These are phyloP conservation scores for Claviceps pusilla DNA, from an alignment of 2,329 filamentous ascomycete species.

Conservation along the genomic window DNA sequence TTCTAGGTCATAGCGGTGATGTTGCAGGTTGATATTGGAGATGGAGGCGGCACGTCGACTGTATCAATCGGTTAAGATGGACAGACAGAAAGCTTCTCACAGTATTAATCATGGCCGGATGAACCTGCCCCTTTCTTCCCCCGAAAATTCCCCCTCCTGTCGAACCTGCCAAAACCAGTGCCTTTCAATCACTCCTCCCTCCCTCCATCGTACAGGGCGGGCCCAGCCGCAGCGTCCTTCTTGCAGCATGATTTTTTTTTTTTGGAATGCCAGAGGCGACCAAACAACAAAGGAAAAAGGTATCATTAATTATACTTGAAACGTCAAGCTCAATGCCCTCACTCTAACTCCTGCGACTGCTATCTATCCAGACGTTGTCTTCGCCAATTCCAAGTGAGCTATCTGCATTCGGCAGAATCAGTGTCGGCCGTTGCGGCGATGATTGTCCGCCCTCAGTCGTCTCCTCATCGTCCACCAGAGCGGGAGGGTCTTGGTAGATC, in stretches of 20 bases:
- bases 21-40: background rate
- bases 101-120: background rate
- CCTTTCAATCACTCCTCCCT: background rate
- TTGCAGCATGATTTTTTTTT: background rate
- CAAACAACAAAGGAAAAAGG: background rate
- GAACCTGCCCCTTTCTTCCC: background rate
- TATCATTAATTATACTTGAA: background rate
- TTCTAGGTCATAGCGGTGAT: background rate
- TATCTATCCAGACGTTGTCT: constrained; percentile 23
- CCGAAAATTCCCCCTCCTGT: background rate
- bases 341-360: constrained; percentile 2
- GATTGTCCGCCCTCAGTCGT: constrained; percentile 13
- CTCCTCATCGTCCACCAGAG: constrained; percentile 16
- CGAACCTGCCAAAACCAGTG: background rate
- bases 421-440: constrained; percentile 7
- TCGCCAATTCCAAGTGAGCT: constrained; percentile 25
- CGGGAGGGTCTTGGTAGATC: constrained; percentile 46
- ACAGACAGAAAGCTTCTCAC: background rate
- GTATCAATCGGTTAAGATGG: background rate
- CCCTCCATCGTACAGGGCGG: background rate
- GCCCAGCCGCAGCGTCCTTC: background rate
- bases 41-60: background rate
- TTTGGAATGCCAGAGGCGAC: background rate
- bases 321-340: no score
- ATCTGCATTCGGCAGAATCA: constrained; percentile 21